Evolutionary conservation across 2,329 filamentous ascomycete genomes (phyloP).

Genomic region (Didymella sp.): DNA sequence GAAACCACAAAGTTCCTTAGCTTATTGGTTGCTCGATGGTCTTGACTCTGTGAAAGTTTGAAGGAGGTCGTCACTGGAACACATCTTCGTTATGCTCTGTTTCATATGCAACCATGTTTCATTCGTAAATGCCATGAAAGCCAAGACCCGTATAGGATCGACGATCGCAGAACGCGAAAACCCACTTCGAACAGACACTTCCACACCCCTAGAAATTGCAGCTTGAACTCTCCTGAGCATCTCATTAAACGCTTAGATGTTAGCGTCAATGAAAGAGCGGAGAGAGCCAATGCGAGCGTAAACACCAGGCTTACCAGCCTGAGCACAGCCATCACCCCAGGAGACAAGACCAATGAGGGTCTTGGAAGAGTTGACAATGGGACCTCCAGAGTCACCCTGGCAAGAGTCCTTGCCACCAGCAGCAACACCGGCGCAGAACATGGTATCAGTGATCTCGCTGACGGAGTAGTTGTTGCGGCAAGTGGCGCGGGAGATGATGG

Average conservation of each 20-base stretch:
- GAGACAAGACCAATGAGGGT: constrained; percentile 31
- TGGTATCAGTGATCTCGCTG: constrained; percentile 32
- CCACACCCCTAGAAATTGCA: background rate
- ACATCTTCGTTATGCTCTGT: too few species aligned
- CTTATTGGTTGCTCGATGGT: too few species aligned
- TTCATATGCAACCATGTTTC: background rate
- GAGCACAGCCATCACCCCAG: constrained; percentile 38
- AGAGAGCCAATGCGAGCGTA: constrained; percentile 31
- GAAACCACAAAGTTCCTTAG: too few species aligned
- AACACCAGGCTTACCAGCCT: constrained; percentile 33
- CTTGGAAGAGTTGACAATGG: constrained; percentile 27
- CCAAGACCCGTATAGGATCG: too few species aligned
- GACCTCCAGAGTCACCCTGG: constrained; percentile 44
- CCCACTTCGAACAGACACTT: background rate
- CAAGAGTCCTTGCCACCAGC: constrained; percentile 43
- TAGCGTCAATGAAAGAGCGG: constrained; percentile 29
- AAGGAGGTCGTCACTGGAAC: too few species aligned
- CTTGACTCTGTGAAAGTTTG: too few species aligned
- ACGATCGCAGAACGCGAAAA: background rate
- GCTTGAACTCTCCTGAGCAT: too few species aligned
- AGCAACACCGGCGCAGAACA: constrained; percentile 38
- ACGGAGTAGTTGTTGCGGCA: constrained; percentile 32
- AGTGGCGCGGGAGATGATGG: constrained; percentile 34
- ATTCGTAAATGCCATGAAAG: background rate
- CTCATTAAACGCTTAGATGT: constrained; percentile 10